phyloP scores from a whole-genome alignment of 805 yeast species.

The Wickerhamomyces bisporus region DNA sequence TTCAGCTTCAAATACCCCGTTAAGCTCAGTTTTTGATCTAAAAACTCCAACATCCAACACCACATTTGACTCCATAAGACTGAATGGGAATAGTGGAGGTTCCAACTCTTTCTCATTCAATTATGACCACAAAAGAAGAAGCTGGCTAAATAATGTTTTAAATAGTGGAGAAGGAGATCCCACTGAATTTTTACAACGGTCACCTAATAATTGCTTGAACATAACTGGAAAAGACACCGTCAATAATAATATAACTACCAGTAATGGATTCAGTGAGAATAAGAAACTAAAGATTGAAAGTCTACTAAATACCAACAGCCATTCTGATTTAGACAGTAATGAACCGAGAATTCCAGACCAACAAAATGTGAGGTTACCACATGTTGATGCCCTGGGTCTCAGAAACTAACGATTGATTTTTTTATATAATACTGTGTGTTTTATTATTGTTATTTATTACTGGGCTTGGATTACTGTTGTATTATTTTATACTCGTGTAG shows the following conservation, averaged over 20 bases:
- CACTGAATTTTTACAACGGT: background rate
- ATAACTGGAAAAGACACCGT: no score
- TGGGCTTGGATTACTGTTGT: no score
- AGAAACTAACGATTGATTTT: no score
- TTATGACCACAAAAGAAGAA: conserved; percentile 5
- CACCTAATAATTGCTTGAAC: background rate
- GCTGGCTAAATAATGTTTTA: conserved; percentile 17
- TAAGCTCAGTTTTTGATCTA: conserved; percentile 7
- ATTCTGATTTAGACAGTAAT: no score
- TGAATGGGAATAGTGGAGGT: background rate
- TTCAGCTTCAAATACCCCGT: conserved; percentile 14
- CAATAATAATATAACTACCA: no score
- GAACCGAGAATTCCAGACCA: no score
- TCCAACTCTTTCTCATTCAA: background rate
- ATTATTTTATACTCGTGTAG: no score
- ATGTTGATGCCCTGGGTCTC: no score
- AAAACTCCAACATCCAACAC: conserved; percentile 10
- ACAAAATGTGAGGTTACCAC: no score
- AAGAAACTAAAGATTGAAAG: conserved; percentile 18
- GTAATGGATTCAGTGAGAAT: conserved; percentile 4
- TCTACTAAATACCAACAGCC: conserved; percentile 11
- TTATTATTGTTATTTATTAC: no score
- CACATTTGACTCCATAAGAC: background rate
- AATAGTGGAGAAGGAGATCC: conserved; percentile 1
- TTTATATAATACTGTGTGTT: no score